A percentile compares a stretch with the other conserved stretches of the same genome.
These are phyloP conservation scores for Epichloe uncinata DNA, from an alignment of 2,329 filamentous ascomycete species.

Conservation along the genomic window DNA sequence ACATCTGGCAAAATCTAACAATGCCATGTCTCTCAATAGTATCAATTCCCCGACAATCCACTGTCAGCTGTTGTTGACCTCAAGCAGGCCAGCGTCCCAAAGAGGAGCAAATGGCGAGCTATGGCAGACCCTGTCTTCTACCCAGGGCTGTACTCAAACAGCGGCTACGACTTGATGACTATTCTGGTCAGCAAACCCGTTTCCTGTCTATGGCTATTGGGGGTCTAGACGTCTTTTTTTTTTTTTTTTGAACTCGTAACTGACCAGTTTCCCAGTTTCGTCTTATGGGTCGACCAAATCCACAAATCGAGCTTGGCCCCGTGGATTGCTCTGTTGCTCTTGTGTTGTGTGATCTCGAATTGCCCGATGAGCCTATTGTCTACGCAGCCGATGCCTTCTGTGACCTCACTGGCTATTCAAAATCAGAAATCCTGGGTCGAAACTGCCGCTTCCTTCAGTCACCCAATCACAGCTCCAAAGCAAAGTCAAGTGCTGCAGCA, in stretches of 20 bases:
- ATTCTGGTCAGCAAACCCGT: slow-evolving; percentile 32
- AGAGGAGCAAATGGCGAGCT: slow-evolving; percentile 12
- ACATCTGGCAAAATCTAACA: not conserved
- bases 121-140: slow-evolving; percentile 37
- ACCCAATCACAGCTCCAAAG: slow-evolving; percentile 38
- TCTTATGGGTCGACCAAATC: slow-evolving; percentile 56
- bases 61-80: not conserved
- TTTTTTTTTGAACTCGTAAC: not conserved
- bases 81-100: not conserved
- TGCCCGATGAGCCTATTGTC: slow-evolving; percentile 64
- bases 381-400: slow-evolving; percentile 76
- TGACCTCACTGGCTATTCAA: slow-evolving; percentile 64
- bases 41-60: slow-evolving; percentile 8
- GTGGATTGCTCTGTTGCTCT: slow-evolving; percentile 78
- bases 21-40: slow-evolving; percentile 4
- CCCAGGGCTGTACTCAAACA: slow-evolving; percentile 41
- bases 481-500: not conserved
- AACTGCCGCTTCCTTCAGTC: slow-evolving; percentile 81
- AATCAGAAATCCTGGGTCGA: slow-evolving; percentile 58
- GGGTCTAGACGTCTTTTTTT: not conserved
- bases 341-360: slow-evolving; percentile 64
- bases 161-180: slow-evolving; percentile 41
- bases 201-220: no score
- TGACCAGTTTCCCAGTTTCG: slow-evolving; percentile 28
- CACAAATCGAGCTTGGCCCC: slow-evolving; percentile 64